Base-by-base conservation (phyloP, 139 green algal species). In the Chlorella sorokiniana region DNA sequence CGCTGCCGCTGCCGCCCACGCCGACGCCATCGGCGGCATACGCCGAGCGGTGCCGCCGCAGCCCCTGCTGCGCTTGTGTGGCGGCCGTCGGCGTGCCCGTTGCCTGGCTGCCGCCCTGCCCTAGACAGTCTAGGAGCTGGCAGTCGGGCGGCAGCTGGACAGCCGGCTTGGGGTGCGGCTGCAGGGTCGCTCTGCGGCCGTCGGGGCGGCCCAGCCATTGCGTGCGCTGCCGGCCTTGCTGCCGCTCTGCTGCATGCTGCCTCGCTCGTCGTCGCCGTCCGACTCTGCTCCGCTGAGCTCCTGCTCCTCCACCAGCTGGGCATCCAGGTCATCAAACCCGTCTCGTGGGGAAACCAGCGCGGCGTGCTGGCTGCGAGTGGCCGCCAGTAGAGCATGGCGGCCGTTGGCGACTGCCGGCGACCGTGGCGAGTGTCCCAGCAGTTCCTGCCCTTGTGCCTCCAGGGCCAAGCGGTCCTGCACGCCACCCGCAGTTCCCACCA, bases 291-390 rank as follows among this genome's bases (percentile, higher is more conserved):
- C 64, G 33, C n/a, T 14, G n/a, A 77, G 44, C n/a, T 83, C 77
- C 35, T 74, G 38, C 67, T 83, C 77, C 77, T 83, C 56, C 23
- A 84, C 79, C 8, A 54, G 29, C 41, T 41, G 1, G 3, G 67
- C 79, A 2, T 69, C 67, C 65, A 84, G 79, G 31, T 84, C 79
- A 25, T 65, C 79, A 76, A 84, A 84, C 8, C n/a, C 38, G 67
- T 80, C 65, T 11, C 18, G 4, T 33, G 10, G 10, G 42, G n/a
- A 62, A 6, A 7, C 29, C 29, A 0, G 27, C 11, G 29, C 8
- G 1, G 9, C 37, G 2, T n/a, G 33, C 64, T 18, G 37, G 20
- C 37, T 41, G 22, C 64, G 16, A 6, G 33, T 33, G 14, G 33
- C 62, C 33, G 16, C 62, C 62, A 64, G 22, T 64, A 27, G 52